Conservation (phyloP, 2,329 filamentous ascomycete genomes). For the Penicillium sp. region DNA sequence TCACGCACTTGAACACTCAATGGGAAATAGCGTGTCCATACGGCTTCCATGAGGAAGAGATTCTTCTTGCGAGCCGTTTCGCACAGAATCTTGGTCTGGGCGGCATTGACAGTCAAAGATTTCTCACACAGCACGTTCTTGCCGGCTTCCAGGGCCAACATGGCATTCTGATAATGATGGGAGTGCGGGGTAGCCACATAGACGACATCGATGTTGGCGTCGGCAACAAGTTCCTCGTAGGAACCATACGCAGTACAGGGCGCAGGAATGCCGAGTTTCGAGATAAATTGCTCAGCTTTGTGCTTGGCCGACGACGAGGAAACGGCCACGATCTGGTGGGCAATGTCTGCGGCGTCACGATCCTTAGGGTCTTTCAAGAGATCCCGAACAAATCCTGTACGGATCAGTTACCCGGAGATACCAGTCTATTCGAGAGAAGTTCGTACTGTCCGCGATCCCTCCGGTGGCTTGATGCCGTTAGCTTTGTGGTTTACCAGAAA, state of each 20-base stretch:
- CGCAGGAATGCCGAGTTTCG: constrained; percentile 61
- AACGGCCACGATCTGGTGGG: constrained; percentile 71
- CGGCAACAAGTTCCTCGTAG: constrained; percentile 73
- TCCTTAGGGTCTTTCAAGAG: constrained; percentile 66
- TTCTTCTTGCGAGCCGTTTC: constrained; percentile 67
- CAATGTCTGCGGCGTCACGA: constrained; percentile 65
- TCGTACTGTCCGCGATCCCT: constrained; percentile 38
- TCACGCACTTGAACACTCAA: constrained; percentile 63
- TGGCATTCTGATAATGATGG: constrained; percentile 86
- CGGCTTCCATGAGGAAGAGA: constrained; percentile 76
- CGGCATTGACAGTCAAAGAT: constrained; percentile 76
- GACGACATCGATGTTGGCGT: constrained; percentile 74
- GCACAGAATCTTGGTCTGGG: constrained; percentile 66
- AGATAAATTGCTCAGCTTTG: constrained; percentile 66
- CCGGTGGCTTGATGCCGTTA: constrained; percentile 36
- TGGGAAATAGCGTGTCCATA: constrained; percentile 87
- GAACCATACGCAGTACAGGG: constrained; percentile 69
- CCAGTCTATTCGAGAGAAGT: constrained; percentile 1
- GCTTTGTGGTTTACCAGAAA: not conserved
- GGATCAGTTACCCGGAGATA: not conserved
- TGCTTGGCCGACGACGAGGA: constrained; percentile 69
- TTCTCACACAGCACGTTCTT: constrained; percentile 92
- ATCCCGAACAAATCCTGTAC: constrained; percentile 61
- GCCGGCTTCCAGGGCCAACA: constrained; percentile 74
- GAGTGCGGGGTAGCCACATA: constrained; percentile 88